Percentiles rank a stretch among this genome's conserved stretches.
Evolutionary conservation across 305 asterid species (phyloP).

Genomic region (Solanum hybrid): DNA sequence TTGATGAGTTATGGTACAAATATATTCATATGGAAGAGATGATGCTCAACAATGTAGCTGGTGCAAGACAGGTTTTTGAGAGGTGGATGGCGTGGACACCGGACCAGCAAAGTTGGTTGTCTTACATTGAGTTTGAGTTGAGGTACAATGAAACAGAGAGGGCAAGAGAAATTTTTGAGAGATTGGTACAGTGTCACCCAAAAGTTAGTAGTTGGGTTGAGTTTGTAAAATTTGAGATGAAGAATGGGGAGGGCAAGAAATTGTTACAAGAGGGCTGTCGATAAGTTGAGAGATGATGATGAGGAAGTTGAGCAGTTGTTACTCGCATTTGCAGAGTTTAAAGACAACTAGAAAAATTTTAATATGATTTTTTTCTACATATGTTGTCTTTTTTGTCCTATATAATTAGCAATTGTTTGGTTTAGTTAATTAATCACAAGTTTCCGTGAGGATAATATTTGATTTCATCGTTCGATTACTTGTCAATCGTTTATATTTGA

Average conservation of each 20-base stretch:
- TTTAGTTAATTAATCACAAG: background rate
- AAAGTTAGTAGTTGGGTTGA: background rate
- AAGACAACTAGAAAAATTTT: background rate
- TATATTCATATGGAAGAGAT: background rate
- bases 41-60: background rate
- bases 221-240: background rate
- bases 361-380: background rate
- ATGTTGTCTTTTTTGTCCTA: background rate
- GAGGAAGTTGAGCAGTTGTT: background rate
- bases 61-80: background rate
- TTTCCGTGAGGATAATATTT: background rate
- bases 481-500: background rate
- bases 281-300: background rate
- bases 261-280: background rate
- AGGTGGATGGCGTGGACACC: background rate
- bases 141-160: background rate
- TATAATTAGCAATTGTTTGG: background rate
- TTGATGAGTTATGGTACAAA: background rate
- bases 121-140: background rate
- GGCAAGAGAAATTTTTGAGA: background rate
- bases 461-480: background rate
- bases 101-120: background rate
- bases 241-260: background rate
- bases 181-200: background rate
- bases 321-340: background rate